These are phyloP conservation scores for Hylodesmum podocarpum DNA, from an alignment of 306 rosid genomes.

Conservation along the genomic window DNA sequence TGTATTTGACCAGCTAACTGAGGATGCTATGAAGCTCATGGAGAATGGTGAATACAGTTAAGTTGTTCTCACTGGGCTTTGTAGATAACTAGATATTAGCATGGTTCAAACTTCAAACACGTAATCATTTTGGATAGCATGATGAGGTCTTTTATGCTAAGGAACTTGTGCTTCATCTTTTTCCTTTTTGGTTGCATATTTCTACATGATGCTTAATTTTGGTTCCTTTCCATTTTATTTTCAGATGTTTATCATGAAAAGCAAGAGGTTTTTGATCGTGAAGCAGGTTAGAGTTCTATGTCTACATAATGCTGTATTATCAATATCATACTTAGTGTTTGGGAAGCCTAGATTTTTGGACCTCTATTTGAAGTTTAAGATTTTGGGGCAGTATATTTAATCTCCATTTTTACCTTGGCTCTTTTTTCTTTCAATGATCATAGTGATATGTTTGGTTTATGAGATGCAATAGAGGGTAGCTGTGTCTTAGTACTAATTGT, in stretches of 20 bases:
- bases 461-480: not conserved
- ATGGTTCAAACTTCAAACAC: not conserved
- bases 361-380: slow-evolving; percentile 1
- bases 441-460: not conserved
- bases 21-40: slow-evolving; percentile 91
- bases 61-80: slow-evolving; percentile 35
- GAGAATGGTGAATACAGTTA: slow-evolving; percentile 92
- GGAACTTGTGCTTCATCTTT: slow-evolving; percentile 15
- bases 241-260: slow-evolving; percentile 91
- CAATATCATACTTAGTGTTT: not conserved
- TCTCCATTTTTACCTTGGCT: slow-evolving; percentile 9
- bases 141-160: slow-evolving; percentile 3
- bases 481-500: slow-evolving; percentile 5
- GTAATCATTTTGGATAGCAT: slow-evolving; percentile 8
- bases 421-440: not conserved
- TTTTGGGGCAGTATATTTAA: slow-evolving; percentile 5
- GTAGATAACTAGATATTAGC: slow-evolving; percentile 24
- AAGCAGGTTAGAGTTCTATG: slow-evolving; percentile 60
- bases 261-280: slow-evolving; percentile 85
- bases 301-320: slow-evolving; percentile 2
- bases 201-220: slow-evolving; percentile 8
- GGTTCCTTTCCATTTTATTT: not conserved
- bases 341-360: not conserved
- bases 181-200: not conserved
- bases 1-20: slow-evolving; percentile 90